These are phyloP conservation scores for Paraphoma chrysanthemicola DNA, from an alignment of 2,329 filamentous ascomycete genomes.

Conservation along the genomic window DNA sequence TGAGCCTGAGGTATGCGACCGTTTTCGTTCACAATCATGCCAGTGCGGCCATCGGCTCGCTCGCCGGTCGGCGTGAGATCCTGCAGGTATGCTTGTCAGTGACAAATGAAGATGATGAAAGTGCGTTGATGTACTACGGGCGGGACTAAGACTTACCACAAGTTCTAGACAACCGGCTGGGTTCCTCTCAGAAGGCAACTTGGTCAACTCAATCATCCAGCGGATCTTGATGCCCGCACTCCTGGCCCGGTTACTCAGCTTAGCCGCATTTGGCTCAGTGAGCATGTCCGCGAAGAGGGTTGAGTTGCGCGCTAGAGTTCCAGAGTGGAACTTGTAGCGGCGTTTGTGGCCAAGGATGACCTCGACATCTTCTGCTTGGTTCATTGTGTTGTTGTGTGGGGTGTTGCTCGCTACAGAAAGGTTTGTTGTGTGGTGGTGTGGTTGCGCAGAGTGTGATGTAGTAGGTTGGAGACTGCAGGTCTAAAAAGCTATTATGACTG, in stretches of 20 bases:
- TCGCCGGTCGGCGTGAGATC: conserved; percentile 44
- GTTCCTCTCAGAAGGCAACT: conserved; percentile 21
- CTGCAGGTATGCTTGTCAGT: conserved; percentile 24
- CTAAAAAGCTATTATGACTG: not conserved
- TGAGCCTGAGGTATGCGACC: conserved; percentile 36
- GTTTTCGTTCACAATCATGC: conserved; percentile 44
- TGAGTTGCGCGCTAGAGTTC: conserved; percentile 41
- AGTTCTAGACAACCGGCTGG: conserved; percentile 33
- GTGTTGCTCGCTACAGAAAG: conserved; percentile 2
- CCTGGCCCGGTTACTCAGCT: conserved; percentile 31
- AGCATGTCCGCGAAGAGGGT: conserved; percentile 39
- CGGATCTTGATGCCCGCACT: conserved; percentile 32
- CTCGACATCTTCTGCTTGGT: conserved; percentile 45
- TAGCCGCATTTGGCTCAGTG: conserved; percentile 36
- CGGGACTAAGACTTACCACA: conserved; percentile 27
- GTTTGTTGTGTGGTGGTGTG: not conserved
- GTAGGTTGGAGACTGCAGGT: not conserved
- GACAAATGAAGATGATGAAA: not conserved
- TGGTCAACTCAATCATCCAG: conserved; percentile 43
- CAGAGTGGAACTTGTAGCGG: conserved; percentile 44
- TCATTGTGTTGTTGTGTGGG: conserved; percentile 24
- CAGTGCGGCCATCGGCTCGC: conserved; percentile 19
- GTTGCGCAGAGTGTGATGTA: not conserved
- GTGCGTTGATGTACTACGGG: not conserved
- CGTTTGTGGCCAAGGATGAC: conserved; percentile 38